phyloP scores from a whole-genome alignment of 768 basidiomycete genomes.

The Auriscalpium vulgare region DNA sequence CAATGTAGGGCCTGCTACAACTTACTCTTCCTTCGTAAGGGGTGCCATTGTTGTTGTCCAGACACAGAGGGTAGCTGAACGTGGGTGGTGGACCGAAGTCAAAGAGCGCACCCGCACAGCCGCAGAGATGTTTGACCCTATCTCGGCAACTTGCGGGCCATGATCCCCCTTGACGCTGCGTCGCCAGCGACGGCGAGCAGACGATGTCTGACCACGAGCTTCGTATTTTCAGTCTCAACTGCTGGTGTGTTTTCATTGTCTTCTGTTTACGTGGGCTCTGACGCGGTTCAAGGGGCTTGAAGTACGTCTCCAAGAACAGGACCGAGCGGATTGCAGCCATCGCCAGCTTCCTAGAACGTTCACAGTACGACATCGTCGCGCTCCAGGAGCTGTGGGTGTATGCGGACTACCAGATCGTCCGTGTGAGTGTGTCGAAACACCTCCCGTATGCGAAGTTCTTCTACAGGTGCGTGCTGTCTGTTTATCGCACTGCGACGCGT shows the following conservation, averaged over 20 bases:
- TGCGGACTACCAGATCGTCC: conserved; percentile 67
- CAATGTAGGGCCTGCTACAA: not conserved
- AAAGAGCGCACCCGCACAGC: not conserved
- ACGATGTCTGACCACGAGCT: conserved; percentile 27
- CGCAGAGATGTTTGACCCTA: not conserved
- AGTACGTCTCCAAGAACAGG: conserved; percentile 74
- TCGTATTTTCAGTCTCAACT: conserved; percentile 66
- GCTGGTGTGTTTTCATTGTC: conserved; percentile 46
- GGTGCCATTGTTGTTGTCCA: conserved; percentile 18
- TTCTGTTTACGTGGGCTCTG: not conserved
- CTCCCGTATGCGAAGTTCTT: conserved; percentile 77
- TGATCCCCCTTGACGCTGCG: not conserved
- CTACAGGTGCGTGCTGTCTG: conserved; percentile 45
- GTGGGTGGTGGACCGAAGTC: not conserved
- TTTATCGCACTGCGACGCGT: not conserved
- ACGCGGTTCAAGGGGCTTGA: conserved; percentile 61
- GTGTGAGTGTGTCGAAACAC: conserved; percentile 40
- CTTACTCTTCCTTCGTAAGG: conserved; percentile 29
- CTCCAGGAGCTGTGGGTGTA: conserved; percentile 89
- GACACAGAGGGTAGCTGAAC: not conserved
- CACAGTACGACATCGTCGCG: conserved; percentile 68
- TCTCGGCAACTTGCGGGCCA: not conserved
- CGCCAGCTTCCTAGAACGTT: conserved; percentile 51
- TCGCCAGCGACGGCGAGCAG: not conserved
- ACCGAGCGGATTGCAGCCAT: conserved; percentile 67